Percentiles rank a stretch among this genome's conserved stretches.
Conservation (phyloP, 805 yeast genomes). For the Candida jianshihensis region DNA sequence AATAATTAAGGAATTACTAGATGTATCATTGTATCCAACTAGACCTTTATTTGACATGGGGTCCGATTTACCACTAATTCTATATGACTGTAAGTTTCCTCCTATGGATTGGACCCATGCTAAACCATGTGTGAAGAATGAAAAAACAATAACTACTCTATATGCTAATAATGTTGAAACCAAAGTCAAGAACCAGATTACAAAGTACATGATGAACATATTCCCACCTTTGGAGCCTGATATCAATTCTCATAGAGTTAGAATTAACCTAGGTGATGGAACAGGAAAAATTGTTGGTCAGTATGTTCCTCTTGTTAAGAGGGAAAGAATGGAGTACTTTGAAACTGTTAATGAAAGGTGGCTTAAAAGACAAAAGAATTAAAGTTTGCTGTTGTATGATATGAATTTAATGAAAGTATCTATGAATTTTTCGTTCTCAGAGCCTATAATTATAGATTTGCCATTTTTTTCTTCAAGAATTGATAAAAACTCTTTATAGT, state of each 20-base stretch:
- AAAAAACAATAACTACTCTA: conserved; percentile 36
- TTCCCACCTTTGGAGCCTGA: conserved; percentile 17
- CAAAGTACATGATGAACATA: conserved; percentile 22
- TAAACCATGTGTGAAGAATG: conserved; percentile 29
- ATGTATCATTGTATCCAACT: conserved; percentile 48
- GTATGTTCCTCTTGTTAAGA: conserved; percentile 50
- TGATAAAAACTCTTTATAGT: background rate
- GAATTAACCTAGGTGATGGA: conserved; percentile 73
- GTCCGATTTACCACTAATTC: conserved; percentile 75
- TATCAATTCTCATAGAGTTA: conserved; percentile 10
- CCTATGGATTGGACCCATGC: conserved; percentile 55
- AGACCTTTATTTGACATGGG: conserved; percentile 88
- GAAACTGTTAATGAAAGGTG: conserved; percentile 65
- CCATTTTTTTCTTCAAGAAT: background rate
- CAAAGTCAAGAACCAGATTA: conserved; percentile 48
- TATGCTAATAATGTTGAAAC: conserved; percentile 49
- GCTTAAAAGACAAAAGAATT: conserved; percentile 30
- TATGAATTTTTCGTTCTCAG: conserved; percentile 1
- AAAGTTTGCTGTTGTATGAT: conserved; percentile 3
- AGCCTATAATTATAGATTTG: background rate
- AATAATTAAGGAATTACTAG: conserved; percentile 51
- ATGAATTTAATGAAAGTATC: conserved; percentile 7
- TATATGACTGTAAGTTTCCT: conserved; percentile 78
- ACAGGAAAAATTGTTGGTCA: conserved; percentile 48
- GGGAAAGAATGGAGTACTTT: conserved; percentile 58